Conservation (phyloP, 371 early-diverging fungal genomes). For the Rhizomucor pusillus region DNA sequence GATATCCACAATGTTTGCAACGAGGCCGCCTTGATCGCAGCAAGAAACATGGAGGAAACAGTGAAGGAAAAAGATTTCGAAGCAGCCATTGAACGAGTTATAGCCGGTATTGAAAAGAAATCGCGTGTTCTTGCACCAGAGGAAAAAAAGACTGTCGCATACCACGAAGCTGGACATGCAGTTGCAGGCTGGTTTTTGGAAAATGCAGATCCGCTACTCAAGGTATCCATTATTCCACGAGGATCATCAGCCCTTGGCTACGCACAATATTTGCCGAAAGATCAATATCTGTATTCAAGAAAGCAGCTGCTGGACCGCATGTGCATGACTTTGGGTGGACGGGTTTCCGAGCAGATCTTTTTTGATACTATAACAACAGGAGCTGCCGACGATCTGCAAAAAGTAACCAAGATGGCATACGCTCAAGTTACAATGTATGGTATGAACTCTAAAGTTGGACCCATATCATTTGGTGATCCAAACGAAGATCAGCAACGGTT, state of each 20-base stretch:
- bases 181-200: slow-evolving; percentile 96
- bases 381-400: slow-evolving; percentile 92
- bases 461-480: slow-evolving; percentile 76
- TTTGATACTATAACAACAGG: slow-evolving; percentile 88
- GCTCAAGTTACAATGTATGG: slow-evolving; percentile 91
- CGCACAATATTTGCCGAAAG: slow-evolving; percentile 97
- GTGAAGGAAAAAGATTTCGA: slow-evolving; percentile 92
- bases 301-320: slow-evolving; percentile 92
- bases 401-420: slow-evolving; percentile 96
- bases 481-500: slow-evolving; percentile 68
- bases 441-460: slow-evolving; percentile 89
- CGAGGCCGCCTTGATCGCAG: slow-evolving; percentile 97
- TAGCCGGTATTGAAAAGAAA: slow-evolving; percentile 97
- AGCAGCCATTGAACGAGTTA: slow-evolving; percentile 95
- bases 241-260: slow-evolving; percentile 94
- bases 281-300: slow-evolving; percentile 92
- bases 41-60: slow-evolving; percentile 66
- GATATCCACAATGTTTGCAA: slow-evolving; percentile 99
- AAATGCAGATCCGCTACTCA: slow-evolving; percentile 93
- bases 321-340: slow-evolving; percentile 97
- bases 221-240: slow-evolving; percentile 97
- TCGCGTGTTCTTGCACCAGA: slow-evolving; percentile 92
- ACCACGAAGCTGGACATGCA: slow-evolving; percentile 99
- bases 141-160: slow-evolving; percentile 97
- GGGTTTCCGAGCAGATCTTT: slow-evolving; percentile 91